Evolutionary conservation across 495 filamentous ascomycete genomes (phyloP), one percentile per base, ranked within the genome.

Genomic region (Alectoria sarmentosa): DNA sequence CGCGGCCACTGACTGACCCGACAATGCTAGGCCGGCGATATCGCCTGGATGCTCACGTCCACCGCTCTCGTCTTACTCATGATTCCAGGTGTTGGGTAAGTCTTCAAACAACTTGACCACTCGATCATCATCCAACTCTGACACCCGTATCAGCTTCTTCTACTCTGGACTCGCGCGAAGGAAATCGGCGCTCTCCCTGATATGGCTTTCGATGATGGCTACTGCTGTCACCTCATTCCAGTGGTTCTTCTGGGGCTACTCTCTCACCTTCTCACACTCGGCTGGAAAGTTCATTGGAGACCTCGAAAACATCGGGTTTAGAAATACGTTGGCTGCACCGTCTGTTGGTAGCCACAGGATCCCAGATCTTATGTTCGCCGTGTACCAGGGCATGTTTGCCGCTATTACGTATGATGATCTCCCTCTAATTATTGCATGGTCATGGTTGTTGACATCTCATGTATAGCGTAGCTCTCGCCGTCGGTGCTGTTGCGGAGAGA

Each of bases 161-260:
- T 98, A 98, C 80, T 97, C 92, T 15, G 94, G 94, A 65, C 88
- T 98, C 42, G 94, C 94, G n/a, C 88, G 94, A 65, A 84, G 94
- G 72, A 98, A 98, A 81, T 96, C 91, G 1, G 94, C 94, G 19
- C 83, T 98, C 62, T 91, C 92, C 11, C 80, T 98, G 68, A 91
- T 98, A 76, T 97, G 91, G 92, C 86, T 97, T 26, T 92, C 92
- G n/a, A 80, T 98, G 73, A 96, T 97, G 88, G 87, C 92, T n/a
- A 86, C 88, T 28, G 91, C 89, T 21, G 87, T 98, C 57, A 86
- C 91, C 14, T 88, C 86, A 32, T 96, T 98, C 78, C 93, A 98
- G 76, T 98, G 94, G 93, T 98, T 98, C 81, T 96, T 98, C 82
- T 98, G 93, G 94, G 94, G 94, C 46, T 98, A 93, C 74, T 96